Evolutionary conservation across 2,329 filamentous ascomycete species (phyloP).

Genomic region (Thielaviopsis punctulata): DNA sequence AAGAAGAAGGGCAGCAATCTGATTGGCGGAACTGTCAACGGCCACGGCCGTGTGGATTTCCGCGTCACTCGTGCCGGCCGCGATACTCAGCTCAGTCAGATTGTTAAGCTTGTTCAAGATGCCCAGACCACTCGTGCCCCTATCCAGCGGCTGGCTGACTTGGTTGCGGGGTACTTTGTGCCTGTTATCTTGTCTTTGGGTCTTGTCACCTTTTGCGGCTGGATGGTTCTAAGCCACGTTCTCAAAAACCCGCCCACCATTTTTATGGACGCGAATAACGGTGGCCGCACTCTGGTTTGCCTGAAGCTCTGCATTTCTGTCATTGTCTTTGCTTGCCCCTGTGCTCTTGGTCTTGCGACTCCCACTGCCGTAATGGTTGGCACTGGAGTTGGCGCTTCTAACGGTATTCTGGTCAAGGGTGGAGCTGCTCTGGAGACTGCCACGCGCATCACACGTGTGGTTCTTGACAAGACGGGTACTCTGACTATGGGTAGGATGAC

Average conservation of each 20-base stretch:
- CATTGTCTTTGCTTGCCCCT: conserved; percentile 95
- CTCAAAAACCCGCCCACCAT: conserved; percentile 72
- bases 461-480: conserved; percentile 92
- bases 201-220: conserved; percentile 66
- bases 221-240: conserved; percentile 89
- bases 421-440: conserved; percentile 81
- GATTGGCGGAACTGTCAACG: conserved; percentile 92
- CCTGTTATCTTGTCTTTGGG: conserved; percentile 76
- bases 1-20: conserved; percentile 66
- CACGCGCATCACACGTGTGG: conserved; percentile 75
- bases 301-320: conserved; percentile 96
- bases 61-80: conserved; percentile 81
- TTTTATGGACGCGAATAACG: conserved; percentile 63
- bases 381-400: conserved; percentile 87
- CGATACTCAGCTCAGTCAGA: conserved; percentile 93
- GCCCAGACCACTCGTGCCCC: conserved; percentile 88
- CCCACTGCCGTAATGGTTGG: conserved; percentile 98
- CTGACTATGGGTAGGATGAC: conserved; percentile 92
- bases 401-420: conserved; percentile 95
- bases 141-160: conserved; percentile 84
- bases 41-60: conserved; percentile 79
- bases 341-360: conserved; percentile 85
- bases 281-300: conserved; percentile 90
- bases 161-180: conserved; percentile 84
- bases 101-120: conserved; percentile 94